A percentile compares a stretch with the other conserved stretches of the same genome.
phyloP scores from a whole-genome alignment of 495 filamentous ascomycete species.

The Neurospora hispaniola region DNA sequence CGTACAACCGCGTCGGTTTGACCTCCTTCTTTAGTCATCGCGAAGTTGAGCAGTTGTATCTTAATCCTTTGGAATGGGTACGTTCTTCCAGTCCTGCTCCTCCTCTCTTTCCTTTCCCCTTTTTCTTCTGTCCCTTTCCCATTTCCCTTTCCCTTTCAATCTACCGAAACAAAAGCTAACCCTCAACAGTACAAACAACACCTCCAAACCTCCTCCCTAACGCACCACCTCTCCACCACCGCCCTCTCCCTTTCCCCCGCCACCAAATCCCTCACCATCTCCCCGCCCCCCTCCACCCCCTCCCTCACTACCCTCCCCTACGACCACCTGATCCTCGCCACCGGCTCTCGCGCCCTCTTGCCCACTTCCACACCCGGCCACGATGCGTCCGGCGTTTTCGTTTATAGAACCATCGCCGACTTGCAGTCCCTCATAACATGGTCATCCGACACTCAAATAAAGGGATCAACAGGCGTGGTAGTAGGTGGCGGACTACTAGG shows the following conservation, averaged over 20 bases:
- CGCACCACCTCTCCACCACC: constrained; percentile 73
- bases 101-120: not conserved
- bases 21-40: constrained; percentile 90
- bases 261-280: constrained; percentile 67
- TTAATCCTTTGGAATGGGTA: constrained; percentile 87
- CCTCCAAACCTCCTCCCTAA: constrained; percentile 49
- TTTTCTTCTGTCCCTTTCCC: too few relatives aligned
- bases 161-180: too few relatives aligned
- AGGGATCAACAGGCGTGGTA: constrained; percentile 59
- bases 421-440: constrained; percentile 73
- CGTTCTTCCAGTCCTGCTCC: constrained; percentile 10
- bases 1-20: constrained; percentile 93
- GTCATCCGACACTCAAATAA: constrained; percentile 42
- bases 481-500: constrained; percentile 89
- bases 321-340: constrained; percentile 83
- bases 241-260: constrained; percentile 60
- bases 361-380: constrained; percentile 73
- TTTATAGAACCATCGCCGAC: constrained; percentile 88
- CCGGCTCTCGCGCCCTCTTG: constrained; percentile 81
- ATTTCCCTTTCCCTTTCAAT: too few relatives aligned
- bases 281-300: constrained; percentile 80
- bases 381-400: constrained; percentile 81
- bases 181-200: constrained; percentile 26
- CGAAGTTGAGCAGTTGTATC: constrained; percentile 78
- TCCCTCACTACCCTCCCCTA: constrained; percentile 87